Evolutionary conservation across 2,329 filamentous ascomycete genomes (phyloP).

Genomic region (Fusarium fujikuroi): DNA sequence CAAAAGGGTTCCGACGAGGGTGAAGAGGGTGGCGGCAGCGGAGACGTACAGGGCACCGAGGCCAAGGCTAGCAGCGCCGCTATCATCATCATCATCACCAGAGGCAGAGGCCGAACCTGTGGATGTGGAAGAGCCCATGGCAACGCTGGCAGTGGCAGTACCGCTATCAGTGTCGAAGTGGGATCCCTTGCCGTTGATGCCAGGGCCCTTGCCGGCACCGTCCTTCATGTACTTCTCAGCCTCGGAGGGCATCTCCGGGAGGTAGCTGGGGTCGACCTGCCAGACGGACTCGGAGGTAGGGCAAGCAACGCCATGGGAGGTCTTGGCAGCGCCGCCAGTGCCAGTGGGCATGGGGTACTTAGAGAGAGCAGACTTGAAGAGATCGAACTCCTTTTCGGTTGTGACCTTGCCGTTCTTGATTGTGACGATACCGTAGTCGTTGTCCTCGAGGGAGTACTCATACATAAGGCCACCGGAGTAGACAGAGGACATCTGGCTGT

Average conservation of each 20-base stretch:
- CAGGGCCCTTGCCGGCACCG: constrained; percentile 65
- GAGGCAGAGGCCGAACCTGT: constrained; percentile 33
- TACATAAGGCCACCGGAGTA: constrained; percentile 98
- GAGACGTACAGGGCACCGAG: constrained; percentile 51
- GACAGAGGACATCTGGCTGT: constrained; percentile 81
- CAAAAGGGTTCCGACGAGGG: constrained; percentile 53
- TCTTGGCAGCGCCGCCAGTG: constrained; percentile 59
- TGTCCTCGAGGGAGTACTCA: constrained; percentile 86
- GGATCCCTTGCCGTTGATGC: constrained; percentile 63
- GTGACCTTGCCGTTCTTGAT: constrained; percentile 66
- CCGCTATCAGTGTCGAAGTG: constrained; percentile 61
- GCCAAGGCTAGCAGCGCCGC: constrained; percentile 46
- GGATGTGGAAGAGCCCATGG: constrained; percentile 46
- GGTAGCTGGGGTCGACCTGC: constrained; percentile 60
- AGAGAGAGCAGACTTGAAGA: constrained; percentile 60
- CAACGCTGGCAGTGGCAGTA: constrained; percentile 57
- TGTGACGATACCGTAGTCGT: constrained; percentile 82
- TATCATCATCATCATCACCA: constrained; percentile 46
- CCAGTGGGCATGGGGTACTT: constrained; percentile 63
- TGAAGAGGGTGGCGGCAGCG: constrained; percentile 50
- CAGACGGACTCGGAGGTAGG: constrained; percentile 61
- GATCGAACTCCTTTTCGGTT: constrained; percentile 70
- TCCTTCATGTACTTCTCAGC: constrained; percentile 64
- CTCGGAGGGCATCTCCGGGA: constrained; percentile 63
- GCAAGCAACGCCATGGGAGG: constrained; percentile 60